phyloP scores from a whole-genome alignment of 257 asterid species.

The Solanum rostratum region DNA sequence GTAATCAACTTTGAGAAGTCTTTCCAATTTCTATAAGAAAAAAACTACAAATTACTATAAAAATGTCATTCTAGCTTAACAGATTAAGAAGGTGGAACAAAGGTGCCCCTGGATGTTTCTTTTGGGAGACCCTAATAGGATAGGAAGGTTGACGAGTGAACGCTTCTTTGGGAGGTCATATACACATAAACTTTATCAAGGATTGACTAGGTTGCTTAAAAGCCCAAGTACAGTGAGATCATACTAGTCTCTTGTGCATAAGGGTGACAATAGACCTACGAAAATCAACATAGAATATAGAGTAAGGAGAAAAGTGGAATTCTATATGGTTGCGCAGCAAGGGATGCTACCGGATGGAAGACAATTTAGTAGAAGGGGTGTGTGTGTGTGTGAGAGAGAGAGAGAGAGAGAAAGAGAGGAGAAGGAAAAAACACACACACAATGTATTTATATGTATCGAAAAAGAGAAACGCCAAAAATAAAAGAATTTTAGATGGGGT shows the following conservation, averaged over 20 bases:
- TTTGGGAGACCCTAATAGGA: not conserved
- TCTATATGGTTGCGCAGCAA: not conserved
- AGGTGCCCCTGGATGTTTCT: not conserved
- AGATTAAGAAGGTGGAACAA: not conserved
- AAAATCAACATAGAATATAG: not conserved
- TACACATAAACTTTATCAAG: not conserved
- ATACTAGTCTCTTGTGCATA: not conserved
- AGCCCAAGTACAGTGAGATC: not conserved
- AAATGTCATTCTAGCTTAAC: not conserved
- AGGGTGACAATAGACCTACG: not conserved
- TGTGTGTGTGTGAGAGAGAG: too few species aligned
- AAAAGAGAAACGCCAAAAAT: not conserved
- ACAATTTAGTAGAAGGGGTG: not conserved
- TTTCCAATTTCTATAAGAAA: too few species aligned
- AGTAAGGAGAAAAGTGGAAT: not conserved
- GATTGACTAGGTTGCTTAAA: not conserved
- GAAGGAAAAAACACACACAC: not conserved
- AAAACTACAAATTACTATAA: not conserved
- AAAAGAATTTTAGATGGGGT: not conserved
- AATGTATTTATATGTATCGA: not conserved
- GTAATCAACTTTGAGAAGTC: too few species aligned
- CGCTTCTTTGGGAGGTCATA: not conserved
- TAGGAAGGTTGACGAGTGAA: not conserved
- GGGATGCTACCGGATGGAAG: not conserved
- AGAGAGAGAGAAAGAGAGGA: too few species aligned